Base-by-base conservation (phyloP, 352 stramenopile species). In the Phytophthora kernoviae region DNA sequence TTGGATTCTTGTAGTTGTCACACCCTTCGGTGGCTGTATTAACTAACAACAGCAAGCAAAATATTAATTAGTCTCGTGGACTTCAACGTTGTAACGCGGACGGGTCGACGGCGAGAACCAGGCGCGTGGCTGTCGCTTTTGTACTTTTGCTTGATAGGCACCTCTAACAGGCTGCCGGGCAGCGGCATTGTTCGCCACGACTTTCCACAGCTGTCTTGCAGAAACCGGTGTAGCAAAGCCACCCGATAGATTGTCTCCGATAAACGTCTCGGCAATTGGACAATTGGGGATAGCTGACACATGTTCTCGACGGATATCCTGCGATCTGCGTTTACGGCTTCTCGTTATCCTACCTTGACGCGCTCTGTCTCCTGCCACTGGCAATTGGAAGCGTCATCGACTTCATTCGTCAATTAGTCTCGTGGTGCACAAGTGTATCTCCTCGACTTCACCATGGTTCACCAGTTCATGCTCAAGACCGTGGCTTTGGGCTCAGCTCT, bases 381-480 rank as follows among this genome's bases (percentile, higher is more conserved):
- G 30, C 6, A 6, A 39, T 17, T 14, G 33, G 33, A 12, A n/a
- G 14, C 4, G 9, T 39, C 11, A 39, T 17, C 11, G 10, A 3
- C 14, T 39, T 37, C 60, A 68, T 64, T 68, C 54, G 21, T 21
- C 52, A 68, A 55, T 59, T 65, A 51, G 51, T 56, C 55, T 53
- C 42, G 54, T 47, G 11, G 17, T 14, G 14, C 52, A 30, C 62
- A 71, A 58, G 56, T 12, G 24, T 21, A 41, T 14, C 44, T 20
- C 17, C 27, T 24, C 34, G 12, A 22, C 5, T 54, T 9, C 27
- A 59, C 12, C 15, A 73, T 68, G 53, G 42, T 58, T n/a, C 43
- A 55, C 47, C n/a, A 36, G 4, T 65, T 54, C 27, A 24, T 74
- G 22, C 47, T 66, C 26, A 63, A 67, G 40, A 63, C 60, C 32